A percentile compares a stretch with the other conserved stretches of the same genome.
phyloP scores from a whole-genome alignment of 139 green algal genomes.

The Zygnema circumcarinatum region DNA sequence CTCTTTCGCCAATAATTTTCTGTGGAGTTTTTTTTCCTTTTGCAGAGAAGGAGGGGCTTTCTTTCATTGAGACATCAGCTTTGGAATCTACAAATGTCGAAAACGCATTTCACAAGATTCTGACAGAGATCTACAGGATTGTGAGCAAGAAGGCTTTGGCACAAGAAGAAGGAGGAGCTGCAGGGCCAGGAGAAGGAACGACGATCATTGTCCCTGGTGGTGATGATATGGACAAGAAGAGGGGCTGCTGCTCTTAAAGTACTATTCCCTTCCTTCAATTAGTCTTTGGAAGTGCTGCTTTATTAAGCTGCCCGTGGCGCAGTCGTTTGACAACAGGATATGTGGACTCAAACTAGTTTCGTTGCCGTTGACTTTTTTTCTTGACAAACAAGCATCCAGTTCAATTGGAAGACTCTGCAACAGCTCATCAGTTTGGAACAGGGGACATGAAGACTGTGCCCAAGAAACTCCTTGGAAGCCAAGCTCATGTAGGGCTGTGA shows the following conservation, averaged over 20 bases:
- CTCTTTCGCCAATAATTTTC: too few relatives aligned
- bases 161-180: slow-evolving; percentile 28
- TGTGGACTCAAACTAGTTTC: background rate
- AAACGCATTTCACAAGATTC: slow-evolving; percentile 93
- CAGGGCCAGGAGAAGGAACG: slow-evolving; percentile 30
- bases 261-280: background rate
- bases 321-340: background rate
- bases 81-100: slow-evolving; percentile 98
- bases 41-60: slow-evolving; percentile 86
- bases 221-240: slow-evolving; percentile 30
- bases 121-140: slow-evolving; percentile 98
- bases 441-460: background rate
- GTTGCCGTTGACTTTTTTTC: background rate
- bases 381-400: background rate
- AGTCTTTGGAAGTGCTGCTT: background rate
- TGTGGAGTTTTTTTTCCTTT: too few relatives aligned
- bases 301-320: background rate
- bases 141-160: slow-evolving; percentile 87
- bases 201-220: slow-evolving; percentile 26
- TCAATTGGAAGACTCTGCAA: background rate
- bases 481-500: too few relatives aligned
- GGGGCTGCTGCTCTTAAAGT: slow-evolving; percentile 12
- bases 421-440: background rate
- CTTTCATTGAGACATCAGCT: slow-evolving; percentile 98
- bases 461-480: background rate